Base-by-base conservation (phyloP, 2,329 filamentous ascomycete species). In the Aspergillus sp. region DNA sequence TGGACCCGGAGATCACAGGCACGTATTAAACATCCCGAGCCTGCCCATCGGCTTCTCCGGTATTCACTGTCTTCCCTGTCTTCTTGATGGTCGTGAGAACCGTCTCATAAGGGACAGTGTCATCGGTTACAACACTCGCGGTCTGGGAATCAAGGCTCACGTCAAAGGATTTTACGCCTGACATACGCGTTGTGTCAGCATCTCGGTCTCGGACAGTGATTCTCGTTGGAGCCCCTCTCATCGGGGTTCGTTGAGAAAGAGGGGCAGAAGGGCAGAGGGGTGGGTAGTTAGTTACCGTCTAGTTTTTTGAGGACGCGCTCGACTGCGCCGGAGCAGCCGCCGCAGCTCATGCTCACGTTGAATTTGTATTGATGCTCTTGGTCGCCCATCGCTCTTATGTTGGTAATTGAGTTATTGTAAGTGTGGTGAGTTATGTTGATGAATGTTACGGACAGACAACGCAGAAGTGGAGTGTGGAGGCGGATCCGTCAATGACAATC, bases 361-460 rank as follows among this genome's bases (percentile, higher is more conserved):
- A 98, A 98, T 77, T 95, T 91, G 89, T 98, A 98, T 67, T 86
- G 90, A 82, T 96, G 91, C 68, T 89, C 86, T 59, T 96, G 92
- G 68, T 89, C 86, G 59, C 87, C 80, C 90, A 93, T 64, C 48
- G 41, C 62, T 54, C 23, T n/a, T 24, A 53, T 55, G 35, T 45
- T 40, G 15, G n/a, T 24, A 15, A 46, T 55, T 19, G 53, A 58
- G 57, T 48, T 50, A 21, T 33, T 35, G 5, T 12, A 31, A 35
- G 41, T 24, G n/a, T 46, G 50, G 59, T 44, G 39, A 53, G 27
- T 41, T 58, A 57, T 41, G 48, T 52, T 44, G 45, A 48, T 48
- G 35, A 37, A 7, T 37, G 45, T 35, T 33, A 9, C 15, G 45
- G 45, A 17, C 27, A 48, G 41, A 46, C 23, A 17, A 27, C 14